phyloP scores from a whole-genome alignment of 2,329 filamentous ascomycete species.

The Colletotrichum lupini region DNA sequence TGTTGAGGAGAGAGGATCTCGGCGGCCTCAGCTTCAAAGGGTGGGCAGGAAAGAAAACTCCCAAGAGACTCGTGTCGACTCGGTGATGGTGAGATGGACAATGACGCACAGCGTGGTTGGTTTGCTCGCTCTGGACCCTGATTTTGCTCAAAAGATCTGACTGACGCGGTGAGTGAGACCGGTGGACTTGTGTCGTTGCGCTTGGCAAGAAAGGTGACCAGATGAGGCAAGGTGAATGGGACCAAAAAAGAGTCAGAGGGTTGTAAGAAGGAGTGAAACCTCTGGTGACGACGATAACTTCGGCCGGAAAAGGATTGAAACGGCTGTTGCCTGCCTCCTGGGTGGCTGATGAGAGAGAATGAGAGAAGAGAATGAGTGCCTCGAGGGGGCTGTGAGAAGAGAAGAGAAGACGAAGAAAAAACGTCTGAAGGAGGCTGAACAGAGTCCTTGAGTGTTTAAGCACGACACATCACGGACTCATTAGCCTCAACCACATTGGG shows the following conservation, averaged over 20 bases:
- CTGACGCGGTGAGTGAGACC: neutral
- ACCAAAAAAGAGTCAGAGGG: neutral
- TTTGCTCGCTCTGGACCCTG: conserved; percentile 5
- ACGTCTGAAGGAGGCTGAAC: conserved; percentile 16
- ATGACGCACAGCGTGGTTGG: neutral
- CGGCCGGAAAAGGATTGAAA: conserved; percentile 26
- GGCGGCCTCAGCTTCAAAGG: neutral
- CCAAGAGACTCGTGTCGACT: conserved; percentile 10
- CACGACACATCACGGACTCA: conserved; percentile 4
- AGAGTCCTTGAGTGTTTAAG: conserved; percentile 2
- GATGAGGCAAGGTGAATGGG: conserved; percentile 8
- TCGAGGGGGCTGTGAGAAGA: conserved; percentile 18
- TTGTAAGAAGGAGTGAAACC: conserved; percentile 18
- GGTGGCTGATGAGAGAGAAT: conserved; percentile 12
- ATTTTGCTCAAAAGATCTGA: conserved; percentile 25
- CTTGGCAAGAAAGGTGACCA: conserved; percentile 16
- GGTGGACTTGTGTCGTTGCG: neutral
- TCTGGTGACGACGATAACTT: conserved; percentile 22
- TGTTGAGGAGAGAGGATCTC: neutral
- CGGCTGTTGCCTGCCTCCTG: conserved; percentile 16
- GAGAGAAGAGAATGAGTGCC: conserved; percentile 20
- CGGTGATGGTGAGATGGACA: conserved; percentile 1
- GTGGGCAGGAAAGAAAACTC: neutral
- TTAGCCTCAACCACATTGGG: conserved; percentile 30
- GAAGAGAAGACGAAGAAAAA: neutral